phyloP scores from a whole-genome alignment of 192 early-diverging fungal genomes.

The Mortierella antarctica region DNA sequence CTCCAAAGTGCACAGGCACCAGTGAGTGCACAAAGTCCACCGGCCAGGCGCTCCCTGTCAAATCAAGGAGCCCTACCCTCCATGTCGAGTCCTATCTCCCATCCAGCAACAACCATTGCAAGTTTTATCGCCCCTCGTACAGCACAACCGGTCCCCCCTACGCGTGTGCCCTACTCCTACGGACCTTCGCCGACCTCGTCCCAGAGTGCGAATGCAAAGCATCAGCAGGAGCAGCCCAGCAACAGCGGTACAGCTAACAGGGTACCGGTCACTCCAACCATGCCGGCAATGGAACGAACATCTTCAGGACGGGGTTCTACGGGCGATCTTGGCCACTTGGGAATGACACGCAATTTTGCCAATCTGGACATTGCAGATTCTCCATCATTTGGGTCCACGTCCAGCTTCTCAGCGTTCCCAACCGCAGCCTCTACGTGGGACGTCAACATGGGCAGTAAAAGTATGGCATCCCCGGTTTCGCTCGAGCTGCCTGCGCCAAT shows the following conservation, averaged over 20 bases:
- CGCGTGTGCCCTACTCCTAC: slow-evolving; percentile 38
- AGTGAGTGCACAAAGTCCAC: neutral
- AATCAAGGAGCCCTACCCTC: slow-evolving; percentile 16
- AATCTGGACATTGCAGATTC: slow-evolving; percentile 22
- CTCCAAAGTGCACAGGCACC: neutral
- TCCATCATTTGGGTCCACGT: slow-evolving; percentile 19
- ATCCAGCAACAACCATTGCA: slow-evolving; percentile 30
- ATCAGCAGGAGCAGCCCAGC: slow-evolving; percentile 5
- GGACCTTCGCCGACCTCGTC: slow-evolving; percentile 25
- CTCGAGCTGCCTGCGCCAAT: slow-evolving; percentile 23
- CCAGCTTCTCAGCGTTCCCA: slow-evolving; percentile 29
- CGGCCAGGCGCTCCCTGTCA: slow-evolving; percentile 16
- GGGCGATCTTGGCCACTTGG: slow-evolving; percentile 11
- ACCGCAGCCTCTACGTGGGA: slow-evolving; percentile 33
- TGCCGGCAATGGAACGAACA: slow-evolving; percentile 13
- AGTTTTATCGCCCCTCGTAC: slow-evolving; percentile 45
- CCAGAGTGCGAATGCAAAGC: slow-evolving; percentile 2
- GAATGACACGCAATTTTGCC: slow-evolving; percentile 29
- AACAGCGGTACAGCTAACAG: neutral
- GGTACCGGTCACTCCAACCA: slow-evolving; percentile 4
- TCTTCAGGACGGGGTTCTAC: slow-evolving; percentile 1
- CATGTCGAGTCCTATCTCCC: slow-evolving; percentile 26
- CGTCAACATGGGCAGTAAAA: slow-evolving; percentile 19
- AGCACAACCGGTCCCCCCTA: slow-evolving; percentile 24
- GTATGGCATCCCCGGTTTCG: slow-evolving; percentile 8